Conservation (phyloP, 2,329 filamentous ascomycete genomes). For the Stylonectria norvegica region DNA sequence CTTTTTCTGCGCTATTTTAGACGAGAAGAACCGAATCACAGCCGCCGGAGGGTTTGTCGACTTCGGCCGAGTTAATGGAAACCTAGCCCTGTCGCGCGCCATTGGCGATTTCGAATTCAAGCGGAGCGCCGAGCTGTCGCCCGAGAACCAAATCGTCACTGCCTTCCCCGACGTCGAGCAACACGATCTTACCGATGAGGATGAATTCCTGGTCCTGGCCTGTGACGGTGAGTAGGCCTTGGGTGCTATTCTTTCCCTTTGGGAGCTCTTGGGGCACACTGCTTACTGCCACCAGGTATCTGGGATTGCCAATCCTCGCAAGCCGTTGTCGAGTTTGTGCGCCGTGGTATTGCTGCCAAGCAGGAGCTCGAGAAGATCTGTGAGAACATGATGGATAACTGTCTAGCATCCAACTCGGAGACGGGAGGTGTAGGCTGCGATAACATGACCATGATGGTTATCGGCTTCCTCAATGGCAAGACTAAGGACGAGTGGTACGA, state of each 20-base stretch:
- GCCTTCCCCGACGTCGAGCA: slow-evolving; percentile 91
- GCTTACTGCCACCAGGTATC: slow-evolving; percentile 65
- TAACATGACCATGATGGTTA: slow-evolving; percentile 97
- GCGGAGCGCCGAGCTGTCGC: slow-evolving; percentile 93
- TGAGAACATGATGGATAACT: slow-evolving; percentile 99
- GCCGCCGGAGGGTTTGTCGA: slow-evolving; percentile 97
- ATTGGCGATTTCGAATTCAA: slow-evolving; percentile 99
- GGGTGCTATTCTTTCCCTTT: background rate
- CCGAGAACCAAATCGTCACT: slow-evolving; percentile 98
- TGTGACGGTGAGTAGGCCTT: slow-evolving; percentile 70
- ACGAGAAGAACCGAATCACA: slow-evolving; percentile 92
- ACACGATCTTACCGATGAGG: slow-evolving; percentile 86
- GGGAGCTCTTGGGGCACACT: slow-evolving; percentile 12
- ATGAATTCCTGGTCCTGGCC: slow-evolving; percentile 91
- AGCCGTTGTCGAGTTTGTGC: slow-evolving; percentile 93
- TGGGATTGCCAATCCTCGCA: slow-evolving; percentile 99
- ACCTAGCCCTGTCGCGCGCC: slow-evolving; percentile 90
- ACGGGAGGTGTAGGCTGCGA: slow-evolving; percentile 97
- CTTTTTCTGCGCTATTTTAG: slow-evolving; percentile 43
- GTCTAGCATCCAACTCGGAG: slow-evolving; percentile 94
- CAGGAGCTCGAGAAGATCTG: slow-evolving; percentile 93
- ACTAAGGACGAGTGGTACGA: slow-evolving; percentile 99
- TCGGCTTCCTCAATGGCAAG: slow-evolving; percentile 86
- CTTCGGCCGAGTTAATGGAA: slow-evolving; percentile 97
- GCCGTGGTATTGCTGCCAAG: slow-evolving; percentile 92